Base-by-base conservation (phyloP, 1,139 yeast species). In the Dujonia santamariae region DNA sequence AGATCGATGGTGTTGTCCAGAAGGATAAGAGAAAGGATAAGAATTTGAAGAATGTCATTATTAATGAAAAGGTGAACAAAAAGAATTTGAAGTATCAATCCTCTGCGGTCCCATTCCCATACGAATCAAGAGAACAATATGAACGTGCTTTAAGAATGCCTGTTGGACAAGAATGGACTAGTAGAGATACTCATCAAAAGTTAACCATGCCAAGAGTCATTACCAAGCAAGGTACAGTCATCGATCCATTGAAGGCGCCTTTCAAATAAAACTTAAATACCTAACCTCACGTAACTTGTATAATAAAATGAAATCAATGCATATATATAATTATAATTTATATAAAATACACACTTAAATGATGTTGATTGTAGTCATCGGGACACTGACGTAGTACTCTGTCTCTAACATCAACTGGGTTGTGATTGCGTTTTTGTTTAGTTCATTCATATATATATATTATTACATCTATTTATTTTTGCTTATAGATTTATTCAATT, bases 131-230 rank as follows among this genome's bases (percentile, higher is more conserved):
- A 53, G 98, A 88, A 55, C 97, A 92, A 62, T 94, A 92, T 58
- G 98, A 92, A 59, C 76, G 96, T 54, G 81, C 95, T 3, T 68
- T 92, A 50, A 76, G 96, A 54, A 84, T 88, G 88, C 97, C 98
- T n/a, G 68, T 92, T 42, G 98, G 98, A 21, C 95, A 86, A 60
- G 96, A 92, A 63, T 92, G 97, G 97, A 80, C 94, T 4, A 77
- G 95, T 9, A 78, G 88, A 51, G 85, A 79, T 37, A 80, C 95
- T 2, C 95, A 86, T 64, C 96, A 88, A 65, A 78, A 78, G 54
- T 65, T 86, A 48, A 86, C 94, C 40, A 88, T 85, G 78, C 98
- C 98, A 31, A 74, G 86, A 51, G 80, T 92, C 30, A 71, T 86
- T 44, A 81, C 86, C 39, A 88, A 88, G 59, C 88, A 86, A 48